phyloP scores from a whole-genome alignment of 495 filamentous ascomycete species.

The Podospora bellae-mahoneyi region DNA sequence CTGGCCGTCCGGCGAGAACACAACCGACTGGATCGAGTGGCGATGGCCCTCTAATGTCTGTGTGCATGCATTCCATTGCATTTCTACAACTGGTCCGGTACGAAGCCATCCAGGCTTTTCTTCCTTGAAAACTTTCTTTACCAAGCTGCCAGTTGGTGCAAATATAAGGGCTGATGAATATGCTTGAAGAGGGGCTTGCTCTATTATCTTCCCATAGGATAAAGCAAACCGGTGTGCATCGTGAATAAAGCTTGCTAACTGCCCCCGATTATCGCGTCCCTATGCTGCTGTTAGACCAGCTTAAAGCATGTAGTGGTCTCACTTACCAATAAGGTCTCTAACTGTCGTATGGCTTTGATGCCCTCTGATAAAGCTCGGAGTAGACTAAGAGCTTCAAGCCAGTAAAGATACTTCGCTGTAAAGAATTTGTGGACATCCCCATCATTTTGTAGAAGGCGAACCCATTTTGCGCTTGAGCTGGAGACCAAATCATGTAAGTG shows the following conservation, averaged over 20 bases:
- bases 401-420: not conserved
- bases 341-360: constrained; percentile 20
- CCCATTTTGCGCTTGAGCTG: not conserved
- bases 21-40: too few species aligned
- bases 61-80: not conserved
- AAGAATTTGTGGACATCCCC: constrained; percentile 10
- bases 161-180: constrained; percentile 12
- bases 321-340: constrained; percentile 27
- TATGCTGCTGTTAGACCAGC: constrained; percentile 9
- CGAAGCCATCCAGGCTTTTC: constrained; percentile 4
- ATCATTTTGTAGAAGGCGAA: not conserved
- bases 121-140: constrained; percentile 1
- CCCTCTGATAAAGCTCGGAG: constrained; percentile 30
- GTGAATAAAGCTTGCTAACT: too few species aligned
- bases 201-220: constrained; percentile 25
- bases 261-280: too few species aligned
- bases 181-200: constrained; percentile 23
- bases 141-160: not conserved
- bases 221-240: constrained; percentile 31
- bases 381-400: constrained; percentile 27
- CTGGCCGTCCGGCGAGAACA: too few species aligned
- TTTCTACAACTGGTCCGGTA: not conserved
- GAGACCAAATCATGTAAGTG: constrained; percentile 29
- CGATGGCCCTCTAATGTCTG: too few species aligned
- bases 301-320: not conserved